Conservation (phyloP, 2,329 filamentous ascomycete species). For the Aspergillus ibericus region DNA sequence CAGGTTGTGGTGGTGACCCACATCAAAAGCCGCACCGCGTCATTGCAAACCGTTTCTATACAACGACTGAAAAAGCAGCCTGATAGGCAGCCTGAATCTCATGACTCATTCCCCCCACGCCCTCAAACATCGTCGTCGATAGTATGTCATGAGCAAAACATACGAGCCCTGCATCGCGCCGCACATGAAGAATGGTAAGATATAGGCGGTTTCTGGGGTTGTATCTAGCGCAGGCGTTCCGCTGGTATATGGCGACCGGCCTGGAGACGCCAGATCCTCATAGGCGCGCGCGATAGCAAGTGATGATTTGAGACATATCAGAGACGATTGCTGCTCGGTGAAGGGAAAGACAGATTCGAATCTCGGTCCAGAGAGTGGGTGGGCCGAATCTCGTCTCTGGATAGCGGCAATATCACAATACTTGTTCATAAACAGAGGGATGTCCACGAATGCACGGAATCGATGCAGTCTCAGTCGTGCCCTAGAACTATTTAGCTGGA, state of each 20-base stretch:
- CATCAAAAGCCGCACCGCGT: too few relatives aligned
- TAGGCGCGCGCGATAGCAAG: conserved; percentile 20
- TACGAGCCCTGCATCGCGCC: conserved; percentile 27
- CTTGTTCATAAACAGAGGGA: conserved; percentile 25
- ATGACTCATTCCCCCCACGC: conserved; percentile 21
- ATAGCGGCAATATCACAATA: conserved; percentile 23
- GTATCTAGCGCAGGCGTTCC: not conserved
- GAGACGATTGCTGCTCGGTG: conserved; percentile 24
- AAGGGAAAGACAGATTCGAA: conserved; percentile 22
- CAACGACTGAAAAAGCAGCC: not conserved
- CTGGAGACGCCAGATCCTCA: conserved; percentile 17
- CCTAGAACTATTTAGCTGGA: conserved; percentile 6
- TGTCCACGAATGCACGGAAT: conserved; percentile 26
- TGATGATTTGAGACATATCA: conserved; percentile 27
- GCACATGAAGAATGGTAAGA: conserved; percentile 24
- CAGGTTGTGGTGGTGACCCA: too few relatives aligned
- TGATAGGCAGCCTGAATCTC: conserved; percentile 25
- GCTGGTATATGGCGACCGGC: not conserved
- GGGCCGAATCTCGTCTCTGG: not conserved
- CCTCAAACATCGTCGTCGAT: conserved; percentile 25
- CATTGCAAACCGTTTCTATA: too few relatives aligned
- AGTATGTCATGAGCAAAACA: conserved; percentile 24
- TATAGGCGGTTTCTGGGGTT: not conserved
- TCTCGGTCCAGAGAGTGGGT: not conserved
- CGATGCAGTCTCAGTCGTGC: conserved; percentile 25